These are phyloP conservation scores for Gossypium sturtianum DNA, from an alignment of 345 rosid genomes.

Conservation along the genomic window DNA sequence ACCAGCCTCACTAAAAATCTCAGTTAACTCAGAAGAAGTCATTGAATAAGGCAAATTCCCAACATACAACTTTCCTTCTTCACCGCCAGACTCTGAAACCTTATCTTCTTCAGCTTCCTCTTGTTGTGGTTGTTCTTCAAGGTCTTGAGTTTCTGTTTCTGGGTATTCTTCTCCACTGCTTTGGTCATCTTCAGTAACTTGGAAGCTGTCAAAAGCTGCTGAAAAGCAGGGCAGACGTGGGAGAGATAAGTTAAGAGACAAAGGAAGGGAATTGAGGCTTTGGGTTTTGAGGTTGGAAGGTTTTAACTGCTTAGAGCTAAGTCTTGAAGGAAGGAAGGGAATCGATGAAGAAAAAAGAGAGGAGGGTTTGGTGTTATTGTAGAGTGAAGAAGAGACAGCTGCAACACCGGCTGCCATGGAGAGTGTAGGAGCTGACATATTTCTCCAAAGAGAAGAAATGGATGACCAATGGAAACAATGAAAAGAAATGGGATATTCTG, in stretches of 20 bases:
- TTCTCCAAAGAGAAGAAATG: not conserved
- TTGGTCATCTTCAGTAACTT: conserved; percentile 23
- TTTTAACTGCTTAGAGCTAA: conserved; percentile 23
- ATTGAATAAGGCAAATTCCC: conserved; percentile 77
- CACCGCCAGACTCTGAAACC: conserved; percentile 28
- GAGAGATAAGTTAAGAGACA: conserved; percentile 14
- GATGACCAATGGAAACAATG: not conserved
- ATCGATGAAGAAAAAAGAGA: conserved; percentile 13
- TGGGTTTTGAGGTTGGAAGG: conserved; percentile 37
- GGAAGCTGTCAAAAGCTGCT: conserved; percentile 32
- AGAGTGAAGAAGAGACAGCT: conserved; percentile 28
- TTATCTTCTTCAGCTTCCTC: conserved; percentile 27
- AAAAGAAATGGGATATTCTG: not conserved
- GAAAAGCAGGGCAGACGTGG: conserved; percentile 28
- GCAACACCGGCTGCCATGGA: conserved; percentile 28
- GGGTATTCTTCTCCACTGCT: conserved; percentile 22
- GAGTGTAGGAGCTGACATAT: conserved; percentile 18
- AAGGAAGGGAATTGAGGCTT: conserved; percentile 24
- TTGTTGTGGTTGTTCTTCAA: conserved; percentile 20
- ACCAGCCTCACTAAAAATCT: conserved; percentile 71
- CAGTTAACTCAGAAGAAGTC: conserved; percentile 57
- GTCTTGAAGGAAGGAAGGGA: conserved; percentile 20
- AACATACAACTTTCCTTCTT: conserved; percentile 65
- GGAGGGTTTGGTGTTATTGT: conserved; percentile 21
- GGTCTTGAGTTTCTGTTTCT: conserved; percentile 22